These are phyloP conservation scores for Tricholoma hemisulphureum DNA, from an alignment of 768 basidiomycete genomes.

Conservation along the genomic window DNA sequence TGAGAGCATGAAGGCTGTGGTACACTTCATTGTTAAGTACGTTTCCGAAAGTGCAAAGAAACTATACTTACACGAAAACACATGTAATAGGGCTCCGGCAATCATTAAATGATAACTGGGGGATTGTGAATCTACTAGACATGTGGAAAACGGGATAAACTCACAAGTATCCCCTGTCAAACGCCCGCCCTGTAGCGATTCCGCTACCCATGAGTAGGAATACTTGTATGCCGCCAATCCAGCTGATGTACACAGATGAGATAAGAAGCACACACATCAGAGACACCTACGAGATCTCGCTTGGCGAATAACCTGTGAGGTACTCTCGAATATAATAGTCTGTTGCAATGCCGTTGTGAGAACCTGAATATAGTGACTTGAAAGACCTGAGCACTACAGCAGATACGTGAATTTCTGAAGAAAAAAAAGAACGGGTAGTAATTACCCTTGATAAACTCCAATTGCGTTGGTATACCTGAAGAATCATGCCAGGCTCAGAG, in stretches of 20 bases:
- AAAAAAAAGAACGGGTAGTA: neutral
- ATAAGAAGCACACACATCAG: neutral
- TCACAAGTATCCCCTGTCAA: slow-evolving; percentile 54
- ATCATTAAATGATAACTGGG: slow-evolving; percentile 24
- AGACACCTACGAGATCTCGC: slow-evolving; percentile 17
- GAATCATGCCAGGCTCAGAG: neutral
- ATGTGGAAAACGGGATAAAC: neutral
- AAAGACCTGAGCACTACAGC: neutral
- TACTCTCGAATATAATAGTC: slow-evolving; percentile 23
- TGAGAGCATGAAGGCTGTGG: slow-evolving; percentile 35
- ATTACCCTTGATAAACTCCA: slow-evolving; percentile 22
- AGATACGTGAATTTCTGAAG: neutral
- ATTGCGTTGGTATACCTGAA: slow-evolving; percentile 12
- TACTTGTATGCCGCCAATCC: slow-evolving; percentile 54
- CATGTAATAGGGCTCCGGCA: slow-evolving; percentile 20
- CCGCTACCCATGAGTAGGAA: slow-evolving; percentile 48
- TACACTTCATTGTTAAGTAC: neutral
- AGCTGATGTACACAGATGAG: slow-evolving; percentile 20
- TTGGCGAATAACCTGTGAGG: slow-evolving; percentile 18
- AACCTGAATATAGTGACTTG: neutral
- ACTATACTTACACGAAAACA: slow-evolving; percentile 24
- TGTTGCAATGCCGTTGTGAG: neutral
- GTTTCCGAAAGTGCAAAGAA: neutral
- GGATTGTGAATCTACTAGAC: neutral
- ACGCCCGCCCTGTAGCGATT: slow-evolving; percentile 44